These are phyloP conservation scores for Sphagnum fallax DNA, from an alignment of 228 moss, liverwort and hornwort species.

Conservation along the genomic window DNA sequence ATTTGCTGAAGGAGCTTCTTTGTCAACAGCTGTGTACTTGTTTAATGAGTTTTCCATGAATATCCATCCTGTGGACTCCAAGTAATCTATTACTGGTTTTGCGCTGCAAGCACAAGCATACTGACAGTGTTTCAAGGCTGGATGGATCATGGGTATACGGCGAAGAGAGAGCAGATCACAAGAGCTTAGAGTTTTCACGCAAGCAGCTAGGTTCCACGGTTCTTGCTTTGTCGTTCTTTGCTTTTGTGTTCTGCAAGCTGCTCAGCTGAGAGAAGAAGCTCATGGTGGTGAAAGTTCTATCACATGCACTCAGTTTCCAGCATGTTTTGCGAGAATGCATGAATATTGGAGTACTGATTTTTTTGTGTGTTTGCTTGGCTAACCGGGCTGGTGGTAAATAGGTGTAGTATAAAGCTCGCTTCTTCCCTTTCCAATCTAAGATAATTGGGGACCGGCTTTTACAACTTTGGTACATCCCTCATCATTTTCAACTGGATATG, in stretches of 20 bases:
- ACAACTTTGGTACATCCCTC: conserved; percentile 64
- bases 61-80: not conserved
- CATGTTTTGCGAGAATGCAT: not conserved
- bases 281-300: no score
- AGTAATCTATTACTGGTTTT: not conserved
- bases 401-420: conserved; percentile 89
- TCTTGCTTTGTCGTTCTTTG: conserved; percentile 2
- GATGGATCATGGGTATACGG: conserved; percentile 26
- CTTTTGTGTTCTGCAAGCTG: no score
- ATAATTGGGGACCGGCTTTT: conserved; percentile 78
- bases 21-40: no score
- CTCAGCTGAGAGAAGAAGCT: no score
- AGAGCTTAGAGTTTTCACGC: conserved; percentile 71
- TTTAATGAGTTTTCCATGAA: not conserved
- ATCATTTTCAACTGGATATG: no score
- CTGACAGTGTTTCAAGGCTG: not conserved
- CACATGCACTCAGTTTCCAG: not conserved
- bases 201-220: conserved; percentile 85
- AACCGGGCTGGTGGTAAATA: conserved; percentile 46
- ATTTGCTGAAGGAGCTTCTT: no score
- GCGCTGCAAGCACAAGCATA: not conserved
- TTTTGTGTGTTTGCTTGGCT: not conserved
- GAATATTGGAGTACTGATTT: not conserved
- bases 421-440: conserved; percentile 57
- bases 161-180: conserved; percentile 78